Percentiles rank a stretch among this genome's conserved stretches.
Conservation (phyloP, 768 basidiomycete species). For the Serendipita sp. region DNA sequence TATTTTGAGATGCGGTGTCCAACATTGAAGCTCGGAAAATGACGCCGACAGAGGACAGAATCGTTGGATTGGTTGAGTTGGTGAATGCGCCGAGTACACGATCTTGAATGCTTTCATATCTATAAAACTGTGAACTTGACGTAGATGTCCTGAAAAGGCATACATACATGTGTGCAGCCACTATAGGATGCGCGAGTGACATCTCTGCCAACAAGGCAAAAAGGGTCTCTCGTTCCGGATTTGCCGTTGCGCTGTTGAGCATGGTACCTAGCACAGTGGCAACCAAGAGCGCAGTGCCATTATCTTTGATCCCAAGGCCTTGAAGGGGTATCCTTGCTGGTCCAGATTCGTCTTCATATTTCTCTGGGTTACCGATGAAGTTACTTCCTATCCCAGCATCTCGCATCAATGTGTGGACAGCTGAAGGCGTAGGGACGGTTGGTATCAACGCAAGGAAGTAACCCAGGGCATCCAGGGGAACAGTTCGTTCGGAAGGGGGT, state of each 20-base stretch:
- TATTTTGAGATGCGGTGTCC: slow-evolving; percentile 26
- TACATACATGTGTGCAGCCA: slow-evolving; percentile 56
- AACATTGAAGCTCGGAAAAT: slow-evolving; percentile 56
- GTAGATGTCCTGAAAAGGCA: slow-evolving; percentile 6
- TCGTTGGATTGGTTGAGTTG: slow-evolving; percentile 51
- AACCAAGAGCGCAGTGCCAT: slow-evolving; percentile 49
- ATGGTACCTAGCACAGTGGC: slow-evolving; percentile 65
- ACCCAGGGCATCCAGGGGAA: slow-evolving; percentile 46
- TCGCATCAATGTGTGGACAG: slow-evolving; percentile 44
- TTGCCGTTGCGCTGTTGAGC: slow-evolving; percentile 56
- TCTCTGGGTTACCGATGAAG: slow-evolving; percentile 18
- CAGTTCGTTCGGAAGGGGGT: slow-evolving; percentile 22
- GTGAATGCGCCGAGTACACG: slow-evolving; percentile 57
- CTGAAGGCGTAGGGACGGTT: slow-evolving; percentile 37
- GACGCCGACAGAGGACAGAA: slow-evolving; percentile 56
- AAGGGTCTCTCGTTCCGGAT: slow-evolving; percentile 65
- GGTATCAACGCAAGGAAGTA: slow-evolving; percentile 71
- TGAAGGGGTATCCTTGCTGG: slow-evolving; percentile 39
- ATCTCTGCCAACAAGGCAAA: slow-evolving; percentile 64
- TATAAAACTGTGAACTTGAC: slow-evolving; percentile 17
- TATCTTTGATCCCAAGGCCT: slow-evolving; percentile 46
- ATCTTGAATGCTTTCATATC: slow-evolving; percentile 63
- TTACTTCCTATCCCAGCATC: slow-evolving; percentile 42
- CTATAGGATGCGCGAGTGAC: slow-evolving; percentile 49
- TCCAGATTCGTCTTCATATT: slow-evolving; percentile 25